Base-by-base conservation (phyloP, 2,329 filamentous ascomycete genomes). In the Albophoma yamanashiensis region DNA sequence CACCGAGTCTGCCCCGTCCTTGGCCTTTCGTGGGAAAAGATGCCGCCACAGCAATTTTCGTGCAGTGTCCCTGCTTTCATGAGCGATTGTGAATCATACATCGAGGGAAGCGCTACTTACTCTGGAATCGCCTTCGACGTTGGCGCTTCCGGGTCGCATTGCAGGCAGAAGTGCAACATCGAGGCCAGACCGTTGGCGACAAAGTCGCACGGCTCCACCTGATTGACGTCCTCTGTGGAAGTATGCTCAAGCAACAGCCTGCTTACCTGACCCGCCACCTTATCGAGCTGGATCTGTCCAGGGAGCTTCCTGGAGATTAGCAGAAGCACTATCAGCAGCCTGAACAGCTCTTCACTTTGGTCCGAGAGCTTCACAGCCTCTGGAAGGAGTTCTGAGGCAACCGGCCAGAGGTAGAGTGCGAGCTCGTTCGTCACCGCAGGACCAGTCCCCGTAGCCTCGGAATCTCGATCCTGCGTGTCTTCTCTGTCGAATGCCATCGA, bases 21-120 rank as follows among this genome's bases (percentile, higher is more conserved):
- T 53, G 9, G 59, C 52, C 50, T 60, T 64, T 15, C 38, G 45
- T 27, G 89, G 88, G 64, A 91, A 91, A 0, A 92, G 75, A 66
- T 88, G 86, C 59, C 76, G 81, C 68, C 79, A 82, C 65, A 91
- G 84, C 1, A 92, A 69, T 3, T 74, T 68, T 70, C 70, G 52
- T 34, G 69, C 69, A 52, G 73, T 61, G 27, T 71, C 59, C 12
- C 70, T 73, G 40, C 34, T 31, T 45, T 25, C 53, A 56, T 65
- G 40, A 67, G 62, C 20, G 5, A 34, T n/a, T n/a, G 4, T 9
- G 20, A 9, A 59, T 1, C 50, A 20, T 7, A 14, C 8, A 12
- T 56, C 22, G 6, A 4, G n/a, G 25, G 34, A 25, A 22, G 27
- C 20, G 50, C 22, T 22, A 55, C 67, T 63, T 64, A 73, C 67